These are phyloP conservation scores for Lasiosphaeriaceae sp. DNA, from an alignment of 495 filamentous ascomycete species.

Conservation along the genomic window DNA sequence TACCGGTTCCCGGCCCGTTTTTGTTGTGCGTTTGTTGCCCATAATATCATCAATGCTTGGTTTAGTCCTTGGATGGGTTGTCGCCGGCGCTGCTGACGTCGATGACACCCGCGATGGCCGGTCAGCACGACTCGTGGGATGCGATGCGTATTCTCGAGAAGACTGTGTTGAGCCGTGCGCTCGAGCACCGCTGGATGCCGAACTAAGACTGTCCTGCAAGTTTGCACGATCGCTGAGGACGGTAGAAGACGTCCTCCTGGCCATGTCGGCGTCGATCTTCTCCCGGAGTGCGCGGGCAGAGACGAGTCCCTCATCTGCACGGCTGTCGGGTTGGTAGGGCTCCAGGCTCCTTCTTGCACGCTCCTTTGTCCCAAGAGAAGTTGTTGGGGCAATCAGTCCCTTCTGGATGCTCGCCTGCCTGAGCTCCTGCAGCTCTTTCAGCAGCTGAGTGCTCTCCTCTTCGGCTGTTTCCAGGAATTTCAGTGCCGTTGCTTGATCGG, in stretches of 20 bases:
- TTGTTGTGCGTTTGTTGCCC: not conserved
- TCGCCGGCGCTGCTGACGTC: not conserved
- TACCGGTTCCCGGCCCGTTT: not conserved
- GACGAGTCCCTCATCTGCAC: slow-evolving; percentile 18
- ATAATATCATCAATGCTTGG: not conserved
- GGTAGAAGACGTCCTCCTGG: slow-evolving; percentile 6
- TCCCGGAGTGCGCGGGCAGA: slow-evolving; percentile 25
- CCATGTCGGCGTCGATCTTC: slow-evolving; percentile 27
- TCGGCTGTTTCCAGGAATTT: slow-evolving; percentile 20
- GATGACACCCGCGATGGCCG: not conserved
- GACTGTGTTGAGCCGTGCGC: slow-evolving; percentile 1
- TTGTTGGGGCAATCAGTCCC: slow-evolving; percentile 5
- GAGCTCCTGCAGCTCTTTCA: slow-evolving; percentile 19
- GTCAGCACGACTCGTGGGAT: not conserved
- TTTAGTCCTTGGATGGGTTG: not conserved
- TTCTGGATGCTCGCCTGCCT: slow-evolving; percentile 12
- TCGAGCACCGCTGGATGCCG: slow-evolving; percentile 18
- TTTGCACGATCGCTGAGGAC: slow-evolving; percentile 25
- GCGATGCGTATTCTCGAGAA: slow-evolving; percentile 4
- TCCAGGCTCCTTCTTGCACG: slow-evolving; percentile 8
- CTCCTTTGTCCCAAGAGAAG: not conserved
- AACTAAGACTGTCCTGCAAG: slow-evolving; percentile 23
- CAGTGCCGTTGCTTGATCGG: slow-evolving; percentile 14
- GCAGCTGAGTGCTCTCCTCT: slow-evolving; percentile 14
- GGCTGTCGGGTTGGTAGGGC: slow-evolving; percentile 6